Conservation (phyloP, 768 basidiomycete species). For the Saitozyma sp. region DNA sequence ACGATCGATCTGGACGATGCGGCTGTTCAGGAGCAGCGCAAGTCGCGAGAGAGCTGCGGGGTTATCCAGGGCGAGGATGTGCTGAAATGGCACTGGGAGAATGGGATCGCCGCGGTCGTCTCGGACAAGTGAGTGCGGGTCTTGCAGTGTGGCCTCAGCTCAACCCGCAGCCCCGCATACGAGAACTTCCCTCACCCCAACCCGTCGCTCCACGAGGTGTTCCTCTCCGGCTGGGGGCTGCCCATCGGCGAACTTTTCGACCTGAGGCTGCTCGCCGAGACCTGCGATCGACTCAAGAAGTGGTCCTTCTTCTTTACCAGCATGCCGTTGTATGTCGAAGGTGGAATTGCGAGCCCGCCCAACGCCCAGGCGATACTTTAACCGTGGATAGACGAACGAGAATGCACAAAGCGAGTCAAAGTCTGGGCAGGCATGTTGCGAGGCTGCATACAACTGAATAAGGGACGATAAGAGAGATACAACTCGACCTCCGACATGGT, state of each 20-base stretch:
- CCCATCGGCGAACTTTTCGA: constrained; percentile 36
- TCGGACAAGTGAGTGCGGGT: constrained; percentile 19
- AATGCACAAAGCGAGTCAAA: too few species aligned
- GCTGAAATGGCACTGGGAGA: constrained; percentile 34
- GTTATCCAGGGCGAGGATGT: constrained; percentile 15
- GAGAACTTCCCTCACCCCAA: constrained; percentile 15
- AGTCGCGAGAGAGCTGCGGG: constrained; percentile 11
- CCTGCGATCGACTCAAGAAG: constrained; percentile 12
- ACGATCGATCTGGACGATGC: constrained; percentile 9
- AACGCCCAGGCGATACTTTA: constrained; percentile 32
- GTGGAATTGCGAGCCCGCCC: constrained; percentile 33
- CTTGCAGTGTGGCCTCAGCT: not conserved
- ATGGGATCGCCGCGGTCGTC: constrained; percentile 29
- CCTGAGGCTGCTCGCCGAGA: constrained; percentile 13
- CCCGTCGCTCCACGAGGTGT: constrained; percentile 19
- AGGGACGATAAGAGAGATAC: too few species aligned
- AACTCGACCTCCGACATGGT: too few species aligned
- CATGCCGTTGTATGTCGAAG: constrained; percentile 23
- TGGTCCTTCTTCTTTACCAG: constrained; percentile 36
- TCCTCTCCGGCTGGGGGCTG: constrained; percentile 33
- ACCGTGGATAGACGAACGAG: not conserved
- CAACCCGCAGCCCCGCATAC: constrained; percentile 16
- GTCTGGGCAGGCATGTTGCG: too few species aligned
- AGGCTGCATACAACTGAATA: too few species aligned
- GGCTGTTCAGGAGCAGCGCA: constrained; percentile 3